A percentile compares a stretch with the other conserved stretches of the same genome.
Conservation (phyloP, 768 basidiomycete genomes). For the Tricholoma saponaceum region DNA sequence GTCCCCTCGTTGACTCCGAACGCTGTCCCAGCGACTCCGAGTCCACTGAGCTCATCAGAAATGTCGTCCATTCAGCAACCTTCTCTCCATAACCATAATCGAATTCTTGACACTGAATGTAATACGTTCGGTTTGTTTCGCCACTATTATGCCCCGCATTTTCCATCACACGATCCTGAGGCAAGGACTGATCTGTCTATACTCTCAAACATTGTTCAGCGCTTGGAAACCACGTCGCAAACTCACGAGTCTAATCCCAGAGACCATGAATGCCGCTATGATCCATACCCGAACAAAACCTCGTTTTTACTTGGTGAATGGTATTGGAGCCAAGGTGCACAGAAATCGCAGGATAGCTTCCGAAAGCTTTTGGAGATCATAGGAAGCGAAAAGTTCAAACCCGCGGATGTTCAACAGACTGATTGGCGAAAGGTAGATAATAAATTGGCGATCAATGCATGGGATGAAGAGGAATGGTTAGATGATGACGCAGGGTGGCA, state of each 20-base stretch:
- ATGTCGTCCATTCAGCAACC: background rate
- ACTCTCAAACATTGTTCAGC: background rate
- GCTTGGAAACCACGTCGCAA: background rate
- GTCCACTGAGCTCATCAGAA: background rate
- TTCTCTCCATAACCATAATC: background rate
- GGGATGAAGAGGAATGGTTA: background rate
- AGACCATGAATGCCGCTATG: too few species aligned
- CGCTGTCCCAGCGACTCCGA: background rate
- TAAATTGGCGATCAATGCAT: background rate
- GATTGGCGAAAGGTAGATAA: constrained; percentile 8
- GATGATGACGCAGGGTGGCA: background rate
- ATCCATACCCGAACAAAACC: too few species aligned
- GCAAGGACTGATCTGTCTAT: background rate
- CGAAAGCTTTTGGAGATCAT: constrained; percentile 4
- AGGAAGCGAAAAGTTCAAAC: background rate
- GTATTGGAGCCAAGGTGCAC: constrained; percentile 3
- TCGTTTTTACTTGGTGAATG: background rate
- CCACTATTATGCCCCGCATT: background rate
- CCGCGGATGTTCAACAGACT: constrained; percentile 8
- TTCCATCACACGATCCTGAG: background rate
- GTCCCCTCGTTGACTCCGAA: background rate
- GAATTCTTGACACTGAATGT: background rate
- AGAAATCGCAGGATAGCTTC: constrained; percentile 7
- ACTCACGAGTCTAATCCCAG: too few species aligned
- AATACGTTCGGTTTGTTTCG: background rate